Evolutionary conservation across 2,329 filamentous ascomycete genomes (phyloP), one percentile per base, ranked within the genome.

Genomic region (Gaeumannomyces sp.): DNA sequence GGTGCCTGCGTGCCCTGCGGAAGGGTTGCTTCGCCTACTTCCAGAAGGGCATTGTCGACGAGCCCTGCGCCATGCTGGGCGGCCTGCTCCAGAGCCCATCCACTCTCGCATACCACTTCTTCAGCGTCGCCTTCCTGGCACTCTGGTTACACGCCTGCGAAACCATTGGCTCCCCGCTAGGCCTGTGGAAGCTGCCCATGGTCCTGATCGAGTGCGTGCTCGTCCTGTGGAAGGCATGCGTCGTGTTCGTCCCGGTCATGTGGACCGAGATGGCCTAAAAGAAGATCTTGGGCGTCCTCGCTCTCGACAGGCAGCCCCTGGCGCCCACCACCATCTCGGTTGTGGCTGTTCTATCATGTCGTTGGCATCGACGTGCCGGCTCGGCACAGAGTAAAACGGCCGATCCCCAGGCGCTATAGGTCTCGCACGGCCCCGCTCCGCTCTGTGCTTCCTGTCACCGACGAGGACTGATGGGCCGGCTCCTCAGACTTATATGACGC

Each of bases 1-100:
- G 82, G 59, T 85, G 93, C 73, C 86, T 98, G 63, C 86, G 85
- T 68, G 88, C 90, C 64, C 86, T 99, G 60, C 93, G 96, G 78
- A 84, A 84, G 69, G 95, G 95, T 61, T 99, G 95, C 80, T 98
- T 98, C 80, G 81, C 84, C 35, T 99, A 99, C 78, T 99, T 99
- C 80, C 83, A 92, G 74, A 82, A 88, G 61, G 86, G 87, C 67
- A 86, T 88, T 76, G 85, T 92, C 28, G 86, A 91, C 68, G 92
- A 90, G 45, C 95, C 95, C 3, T 87, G 90, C 60, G 90, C 91
- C 35, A 80, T 99, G 66, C 82, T 99, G 11, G 92, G 86, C 0
- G 95, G 93, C 19, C 83, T 98, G 65, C 88, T 96, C 69, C 85
- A 88, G 62, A 85, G 88, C 64, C 95, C 95, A 0, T 76, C 88